Base-by-base conservation (phyloP, 345 rosid species). In the Moricandia arvensis region DNA sequence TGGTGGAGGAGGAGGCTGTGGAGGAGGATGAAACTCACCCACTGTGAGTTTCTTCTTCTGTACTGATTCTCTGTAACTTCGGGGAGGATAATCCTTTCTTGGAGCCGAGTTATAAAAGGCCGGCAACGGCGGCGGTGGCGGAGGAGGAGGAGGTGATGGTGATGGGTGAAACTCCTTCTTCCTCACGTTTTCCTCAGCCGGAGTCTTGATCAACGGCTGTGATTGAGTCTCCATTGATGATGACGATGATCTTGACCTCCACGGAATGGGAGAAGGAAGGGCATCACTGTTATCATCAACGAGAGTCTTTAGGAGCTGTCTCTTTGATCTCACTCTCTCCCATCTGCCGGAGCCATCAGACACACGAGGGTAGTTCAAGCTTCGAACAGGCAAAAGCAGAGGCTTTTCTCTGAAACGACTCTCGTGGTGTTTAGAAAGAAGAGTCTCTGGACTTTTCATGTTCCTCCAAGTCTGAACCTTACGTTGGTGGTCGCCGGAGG, bases 201-300 rank as follows among this genome's bases (percentile, higher is more conserved):
- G 77, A 27, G 67, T 59, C 55, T 74, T 79, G 66, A 55, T 67
- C 77, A n/a, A 30, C 75, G 81, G 78, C 11, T 21, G 70, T 31
- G 82, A 68, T 35, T 64, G 69, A 13, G 2, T n/a, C 65, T 71
- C 73, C n/a, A 1, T 59, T 6, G 78, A 35, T 24, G 75, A 77
- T 63, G 24, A 21, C 1, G 69, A 86, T 13, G 96, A 92, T 72
- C 96, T 85, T 63, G 99, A 88, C 33, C 89, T 80, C 99, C 99
- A 95, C 6, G 99, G 99, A 72, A 92, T 87, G n/a, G 99, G 99
- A 34, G 99, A 95, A 63, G 96, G 96, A 82, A 95, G n/a, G 96
- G 85, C 97, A 66, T 85, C 81, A 57, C 72, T 83, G 10, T 79
- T 85, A 27, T 84, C 86, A 78, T 63, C 76, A 66, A 47, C 53